These are phyloP conservation scores for Pharus latifolius DNA, from an alignment of 176 grass and related monocot species.

Conservation along the genomic window DNA sequence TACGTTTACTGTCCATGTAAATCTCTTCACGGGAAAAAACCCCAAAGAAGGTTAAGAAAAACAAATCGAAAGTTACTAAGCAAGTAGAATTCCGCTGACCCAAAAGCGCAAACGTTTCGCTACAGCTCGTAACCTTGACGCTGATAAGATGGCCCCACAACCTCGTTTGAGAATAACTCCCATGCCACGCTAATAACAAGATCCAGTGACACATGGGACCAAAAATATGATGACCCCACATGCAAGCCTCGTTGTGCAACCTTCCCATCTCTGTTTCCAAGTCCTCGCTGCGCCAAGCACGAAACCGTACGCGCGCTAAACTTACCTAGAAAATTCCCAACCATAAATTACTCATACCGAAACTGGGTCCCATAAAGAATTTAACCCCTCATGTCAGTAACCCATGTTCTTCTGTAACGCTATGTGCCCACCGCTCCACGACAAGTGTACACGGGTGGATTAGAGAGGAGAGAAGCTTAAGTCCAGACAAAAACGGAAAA, in stretches of 20 bases:
- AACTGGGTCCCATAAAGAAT: fast-evolving
- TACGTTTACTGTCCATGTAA: background rate
- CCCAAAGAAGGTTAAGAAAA: background rate
- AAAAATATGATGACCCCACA: background rate
- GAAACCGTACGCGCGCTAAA: background rate
- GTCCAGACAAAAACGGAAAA: background rate
- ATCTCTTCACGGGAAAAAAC: background rate
- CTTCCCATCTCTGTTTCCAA: background rate
- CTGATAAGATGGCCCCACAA: background rate
- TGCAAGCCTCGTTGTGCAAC: background rate
- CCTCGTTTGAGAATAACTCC: background rate
- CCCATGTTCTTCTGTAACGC: background rate
- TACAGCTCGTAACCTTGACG: background rate
- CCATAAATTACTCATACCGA: background rate
- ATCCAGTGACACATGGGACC: background rate
- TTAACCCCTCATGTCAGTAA: background rate
- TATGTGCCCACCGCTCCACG: conserved; percentile 2
- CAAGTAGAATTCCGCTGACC: background rate
- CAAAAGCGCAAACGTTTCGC: background rate
- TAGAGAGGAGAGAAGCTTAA: conserved; percentile 11
- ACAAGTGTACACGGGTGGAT: conserved; percentile 23
- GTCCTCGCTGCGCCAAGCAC: background rate
- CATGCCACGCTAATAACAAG: background rate
- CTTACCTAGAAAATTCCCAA: background rate
- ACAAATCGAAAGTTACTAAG: no score